These are phyloP conservation scores for Ophiocordyceps camponoti-floridani DNA, from an alignment of 2,329 filamentous ascomycete species.

Conservation along the genomic window DNA sequence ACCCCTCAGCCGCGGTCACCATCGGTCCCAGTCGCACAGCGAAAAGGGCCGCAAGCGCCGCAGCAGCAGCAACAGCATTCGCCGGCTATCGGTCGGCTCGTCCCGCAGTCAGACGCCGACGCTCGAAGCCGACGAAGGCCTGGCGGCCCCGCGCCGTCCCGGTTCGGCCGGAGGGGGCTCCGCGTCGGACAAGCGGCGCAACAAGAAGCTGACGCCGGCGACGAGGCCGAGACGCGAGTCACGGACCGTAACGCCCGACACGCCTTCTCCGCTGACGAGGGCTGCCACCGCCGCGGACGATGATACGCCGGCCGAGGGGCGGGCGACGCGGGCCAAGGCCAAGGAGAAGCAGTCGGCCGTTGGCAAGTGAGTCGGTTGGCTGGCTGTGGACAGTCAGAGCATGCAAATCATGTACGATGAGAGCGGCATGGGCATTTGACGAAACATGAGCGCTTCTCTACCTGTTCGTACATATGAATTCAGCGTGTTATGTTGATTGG, in stretches of 20 bases:
- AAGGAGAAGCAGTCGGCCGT: background rate
- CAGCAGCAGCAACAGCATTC: constrained; percentile 25
- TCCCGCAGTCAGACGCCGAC: constrained; percentile 31
- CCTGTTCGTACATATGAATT: no score
- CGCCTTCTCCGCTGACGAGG: constrained; percentile 31
- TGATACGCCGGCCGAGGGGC: constrained; percentile 6
- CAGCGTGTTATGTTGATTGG: no score
- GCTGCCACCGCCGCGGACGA: constrained; percentile 21
- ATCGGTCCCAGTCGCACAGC: constrained; percentile 11
- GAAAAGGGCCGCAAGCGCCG: constrained; percentile 29
- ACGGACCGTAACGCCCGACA: constrained; percentile 35
- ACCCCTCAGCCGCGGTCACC: background rate
- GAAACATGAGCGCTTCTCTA: no score
- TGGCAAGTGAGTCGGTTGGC: background rate
- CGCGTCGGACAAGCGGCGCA: constrained; percentile 26
- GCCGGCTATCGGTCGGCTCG: constrained; percentile 32
- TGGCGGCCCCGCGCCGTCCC: constrained; percentile 20
- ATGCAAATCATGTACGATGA: background rate
- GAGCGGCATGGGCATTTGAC: no score
- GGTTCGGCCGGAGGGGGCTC: constrained; percentile 31
- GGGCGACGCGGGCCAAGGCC: constrained; percentile 3
- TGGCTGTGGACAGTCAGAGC: background rate
- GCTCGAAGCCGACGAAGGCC: constrained; percentile 25
- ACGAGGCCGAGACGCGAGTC: constrained; percentile 29
- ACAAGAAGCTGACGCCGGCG: constrained; percentile 24